Evolutionary conservation across 371 early-diverging fungal species (phyloP).

Genomic region (Umbelopsis sp.): DNA sequence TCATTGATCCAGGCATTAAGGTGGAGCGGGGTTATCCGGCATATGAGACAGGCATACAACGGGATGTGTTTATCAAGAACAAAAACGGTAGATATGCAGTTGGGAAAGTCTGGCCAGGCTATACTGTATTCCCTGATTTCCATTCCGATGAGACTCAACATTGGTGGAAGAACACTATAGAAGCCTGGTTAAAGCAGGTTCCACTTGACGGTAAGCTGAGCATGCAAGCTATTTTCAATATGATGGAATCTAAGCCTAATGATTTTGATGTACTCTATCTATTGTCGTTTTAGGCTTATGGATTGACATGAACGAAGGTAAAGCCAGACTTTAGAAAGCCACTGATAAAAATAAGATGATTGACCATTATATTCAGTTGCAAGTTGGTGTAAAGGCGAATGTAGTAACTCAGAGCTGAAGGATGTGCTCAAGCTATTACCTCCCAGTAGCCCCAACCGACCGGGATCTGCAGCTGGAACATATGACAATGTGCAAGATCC

Average conservation of each 20-base stretch:
- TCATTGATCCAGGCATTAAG: conserved; percentile 57
- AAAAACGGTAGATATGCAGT: conserved; percentile 39
- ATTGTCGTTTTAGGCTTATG: conserved; percentile 49
- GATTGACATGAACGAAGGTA: conserved; percentile 75
- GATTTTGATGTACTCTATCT: conserved; percentile 18
- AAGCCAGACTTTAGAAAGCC: no score
- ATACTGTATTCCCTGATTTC: conserved; percentile 27
- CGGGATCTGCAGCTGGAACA: conserved; percentile 7
- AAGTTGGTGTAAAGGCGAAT: conserved; percentile 16
- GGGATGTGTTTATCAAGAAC: conserved; percentile 55
- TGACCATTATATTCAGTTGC: background rate
- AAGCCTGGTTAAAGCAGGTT: conserved; percentile 26
- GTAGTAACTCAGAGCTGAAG: conserved; percentile 1
- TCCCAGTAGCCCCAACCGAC: conserved; percentile 20
- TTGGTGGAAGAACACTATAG: conserved; percentile 27
- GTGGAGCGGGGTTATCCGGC: conserved; percentile 39
- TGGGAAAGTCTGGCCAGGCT: conserved; percentile 74
- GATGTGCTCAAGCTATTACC: conserved; percentile 1
- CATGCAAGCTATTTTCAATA: background rate
- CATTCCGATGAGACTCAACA: conserved; percentile 25
- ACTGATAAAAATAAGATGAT: no score
- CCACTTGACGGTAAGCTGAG: conserved; percentile 24
- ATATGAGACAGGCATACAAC: conserved; percentile 40
- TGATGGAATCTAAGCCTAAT: background rate
- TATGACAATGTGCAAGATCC: conserved; percentile 24